Evolutionary conservation across 345 rosid species (phyloP), one percentile per base, ranked within the genome.

Genomic region (Populus simonii): DNA sequence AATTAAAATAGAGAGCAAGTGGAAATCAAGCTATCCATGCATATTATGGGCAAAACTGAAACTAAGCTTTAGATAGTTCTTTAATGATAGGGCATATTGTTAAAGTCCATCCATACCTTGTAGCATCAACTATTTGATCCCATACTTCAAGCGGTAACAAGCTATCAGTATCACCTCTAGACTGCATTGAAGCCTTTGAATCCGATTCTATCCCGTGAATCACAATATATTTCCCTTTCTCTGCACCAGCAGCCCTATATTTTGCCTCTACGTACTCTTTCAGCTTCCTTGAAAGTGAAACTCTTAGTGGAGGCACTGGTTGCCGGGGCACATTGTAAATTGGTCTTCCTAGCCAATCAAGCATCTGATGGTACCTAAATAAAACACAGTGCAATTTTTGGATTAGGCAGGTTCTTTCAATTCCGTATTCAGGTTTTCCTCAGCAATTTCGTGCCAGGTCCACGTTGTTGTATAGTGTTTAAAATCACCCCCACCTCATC

Each of bases 131-230:
- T 74, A 93, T 88, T 75, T 88, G 80, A 31, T 90, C 95, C 98
- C 99, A 95, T 59, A 83, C 73, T n/a, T 78, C 20, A 55, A 93
- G 78, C 36, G 93, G 90, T 78, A 95, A 87, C 85, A 93, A 89
- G 88, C 97, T 90, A 78, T 95, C 97, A 36, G 83, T 65, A 74
- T 93, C 98, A 43, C 99, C 98, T 77, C 85, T 84, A 29, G 94
- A 92, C 78, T 91, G 97, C 99, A 92, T 93, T 41, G 97, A 93
- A 51, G 99, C 98, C 87, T 92, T 87, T 17, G 99, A 95, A 85
- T 88, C 98, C n/a, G 97, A 93, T 81, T 92, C 92, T 81, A 93
- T 89, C 70, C 99, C 98, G 81, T 95, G 97, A 82, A 95, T 88
- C 80, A 93, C 97, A 66, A 93, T 71, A 82, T 88, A 95, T 82